Conservation (phyloP, 2,329 filamentous ascomycete species). For the Sporothrix dimorphospora region DNA sequence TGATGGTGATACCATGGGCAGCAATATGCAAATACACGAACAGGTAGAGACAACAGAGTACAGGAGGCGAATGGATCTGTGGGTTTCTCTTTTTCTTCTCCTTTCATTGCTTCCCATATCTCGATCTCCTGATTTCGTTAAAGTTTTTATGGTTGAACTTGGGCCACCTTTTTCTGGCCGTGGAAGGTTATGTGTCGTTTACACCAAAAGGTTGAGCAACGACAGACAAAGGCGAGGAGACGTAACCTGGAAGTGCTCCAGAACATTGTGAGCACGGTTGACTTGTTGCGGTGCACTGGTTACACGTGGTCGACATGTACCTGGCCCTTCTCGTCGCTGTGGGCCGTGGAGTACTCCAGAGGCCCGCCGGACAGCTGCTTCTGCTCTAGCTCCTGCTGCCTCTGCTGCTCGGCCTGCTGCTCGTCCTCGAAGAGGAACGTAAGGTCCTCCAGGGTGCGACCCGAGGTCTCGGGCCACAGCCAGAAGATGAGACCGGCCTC, state of each 20-base stretch:
- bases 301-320: conserved; percentile 3
- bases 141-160: neutral
- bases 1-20: neutral
- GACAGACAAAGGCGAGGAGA: neutral
- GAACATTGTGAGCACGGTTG: neutral
- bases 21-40: neutral
- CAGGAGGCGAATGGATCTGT: neutral
- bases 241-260: neutral
- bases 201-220: neutral
- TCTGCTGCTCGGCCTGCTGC: conserved; percentile 17
- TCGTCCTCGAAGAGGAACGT: conserved; percentile 35
- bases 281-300: neutral
- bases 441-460: conserved; percentile 39
- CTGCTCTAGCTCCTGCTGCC: neutral
- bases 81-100: neutral
- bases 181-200: neutral
- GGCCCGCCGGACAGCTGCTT: neutral
- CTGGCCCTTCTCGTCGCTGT: neutral
- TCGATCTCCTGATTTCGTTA: neutral
- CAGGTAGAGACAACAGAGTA: neutral
- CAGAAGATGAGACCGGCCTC: conserved; percentile 43
- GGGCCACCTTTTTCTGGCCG: neutral
- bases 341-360: conserved; percentile 7
- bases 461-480: conserved; percentile 40
- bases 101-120: neutral